Conservation (phyloP, 2,329 filamentous ascomycete species). For the Colletotrichum endophyticum region DNA sequence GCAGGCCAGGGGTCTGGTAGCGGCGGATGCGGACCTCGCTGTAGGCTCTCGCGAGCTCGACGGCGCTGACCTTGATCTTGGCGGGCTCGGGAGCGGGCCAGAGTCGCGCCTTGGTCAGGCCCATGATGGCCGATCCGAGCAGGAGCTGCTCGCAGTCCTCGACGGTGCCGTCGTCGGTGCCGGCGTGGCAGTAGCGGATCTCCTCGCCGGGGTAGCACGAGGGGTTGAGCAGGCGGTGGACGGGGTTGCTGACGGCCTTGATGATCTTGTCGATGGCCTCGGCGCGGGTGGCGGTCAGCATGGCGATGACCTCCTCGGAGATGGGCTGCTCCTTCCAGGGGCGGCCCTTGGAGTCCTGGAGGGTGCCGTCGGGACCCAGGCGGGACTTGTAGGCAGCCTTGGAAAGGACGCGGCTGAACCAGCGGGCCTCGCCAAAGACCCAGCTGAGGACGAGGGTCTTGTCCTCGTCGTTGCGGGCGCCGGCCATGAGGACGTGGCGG, state of each 20-base stretch:
- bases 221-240: slow-evolving; percentile 19
- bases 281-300: slow-evolving; percentile 8
- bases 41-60: slow-evolving; percentile 15
- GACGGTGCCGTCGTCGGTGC: slow-evolving; percentile 10
- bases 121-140: slow-evolving; percentile 20
- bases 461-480: slow-evolving; percentile 20
- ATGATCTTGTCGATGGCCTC: slow-evolving; percentile 18
- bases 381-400: slow-evolving; percentile 18
- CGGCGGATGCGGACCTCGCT: slow-evolving; percentile 14
- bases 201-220: slow-evolving; percentile 16
- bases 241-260: slow-evolving; percentile 21
- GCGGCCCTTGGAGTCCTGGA: slow-evolving; percentile 10
- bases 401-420: slow-evolving; percentile 15
- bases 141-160: slow-evolving; percentile 20
- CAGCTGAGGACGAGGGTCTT: slow-evolving; percentile 18
- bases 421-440: slow-evolving; percentile 17
- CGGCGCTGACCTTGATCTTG: slow-evolving; percentile 15
- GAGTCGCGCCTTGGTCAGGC: slow-evolving; percentile 10
- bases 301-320: slow-evolving; percentile 11
- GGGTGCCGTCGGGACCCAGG: slow-evolving; percentile 3
- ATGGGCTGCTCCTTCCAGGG: slow-evolving; percentile 14
- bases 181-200: slow-evolving; percentile 15
- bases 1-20: slow-evolving; percentile 19
- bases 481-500: slow-evolving; percentile 18
- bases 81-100: slow-evolving; percentile 13